Evolutionary conservation across 306 rosid species (phyloP).

Genomic region (Trichosanthes truncata): DNA sequence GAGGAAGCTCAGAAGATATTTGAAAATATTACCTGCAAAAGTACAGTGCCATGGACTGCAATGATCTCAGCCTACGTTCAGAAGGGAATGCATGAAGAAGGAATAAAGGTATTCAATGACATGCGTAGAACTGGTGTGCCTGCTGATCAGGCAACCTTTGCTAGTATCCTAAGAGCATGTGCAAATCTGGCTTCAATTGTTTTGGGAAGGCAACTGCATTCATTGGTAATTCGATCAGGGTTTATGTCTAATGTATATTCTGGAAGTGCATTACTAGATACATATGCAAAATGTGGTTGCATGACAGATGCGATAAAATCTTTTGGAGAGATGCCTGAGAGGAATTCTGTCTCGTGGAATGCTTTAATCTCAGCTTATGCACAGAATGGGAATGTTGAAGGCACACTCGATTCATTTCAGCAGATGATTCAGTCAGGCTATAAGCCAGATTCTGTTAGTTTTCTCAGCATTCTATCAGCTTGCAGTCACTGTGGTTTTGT

Average conservation of each 20-base stretch:
- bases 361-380: slow-evolving; percentile 81
- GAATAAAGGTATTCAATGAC: slow-evolving; percentile 40
- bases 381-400: slow-evolving; percentile 62
- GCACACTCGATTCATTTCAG: slow-evolving; percentile 48
- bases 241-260: slow-evolving; percentile 63
- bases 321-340: slow-evolving; percentile 74
- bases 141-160: slow-evolving; percentile 75
- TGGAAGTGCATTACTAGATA: slow-evolving; percentile 83
- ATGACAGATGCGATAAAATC: slow-evolving; percentile 50
- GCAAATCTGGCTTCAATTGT: slow-evolving; percentile 62
- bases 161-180: slow-evolving; percentile 60
- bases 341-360: slow-evolving; percentile 77
- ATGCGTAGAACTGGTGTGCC: slow-evolving; percentile 43
- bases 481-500: slow-evolving; percentile 90
- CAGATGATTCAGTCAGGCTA: slow-evolving; percentile 64
- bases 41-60: slow-evolving; percentile 85
- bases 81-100: slow-evolving; percentile 63
- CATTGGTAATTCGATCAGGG: slow-evolving; percentile 47
- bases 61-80: slow-evolving; percentile 68
- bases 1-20: slow-evolving; percentile 55
- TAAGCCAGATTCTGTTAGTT: slow-evolving; percentile 74
- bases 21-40: slow-evolving; percentile 34
- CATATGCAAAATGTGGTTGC: slow-evolving; percentile 94
- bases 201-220: slow-evolving; percentile 67
- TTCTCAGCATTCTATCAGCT: slow-evolving; percentile 60